Evolutionary conservation across 495 filamentous ascomycete genomes (phyloP), one percentile per base, ranked within the genome.

Genomic region (Margaritispora aquatica): DNA sequence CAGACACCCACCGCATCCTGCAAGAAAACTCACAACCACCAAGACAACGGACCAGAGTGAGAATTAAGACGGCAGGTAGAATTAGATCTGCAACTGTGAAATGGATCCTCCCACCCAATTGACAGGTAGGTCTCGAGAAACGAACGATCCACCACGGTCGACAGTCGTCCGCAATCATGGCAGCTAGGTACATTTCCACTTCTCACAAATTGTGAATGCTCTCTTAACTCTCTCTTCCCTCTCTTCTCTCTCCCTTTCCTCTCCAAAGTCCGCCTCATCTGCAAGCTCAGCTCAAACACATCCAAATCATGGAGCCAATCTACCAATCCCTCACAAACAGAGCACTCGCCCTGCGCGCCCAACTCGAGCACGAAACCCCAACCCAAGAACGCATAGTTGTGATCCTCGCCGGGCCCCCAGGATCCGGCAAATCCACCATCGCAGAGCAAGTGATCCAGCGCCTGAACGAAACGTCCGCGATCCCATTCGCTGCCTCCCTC

Each of bases 351-450:
- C 38, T 60, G 5, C 26, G 44, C 23, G 15, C 48, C 29, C 21
- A 48, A 21, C 49, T 54, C 34, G 34, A 48, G 26, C 9, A 50
- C 44, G 26, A 27, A 19, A n/a, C 54, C 21, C 52, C 55, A 22
- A 20, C n/a, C 0, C 57, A 59, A 21, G 21, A 52, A 49, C 57
- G 57, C 23, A 17, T 54, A 1, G 17, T 59, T 2, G 36, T 59
- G 5, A 23, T 47, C 54, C 67, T 79, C 22, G 70, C 74, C 2
- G 74, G 75, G 2, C 57, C 73, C 8, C 73, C 75, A 0, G 76
- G 76, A 1, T 73, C 73, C 0, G 76, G 76, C 1, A 79, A 77
- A 60, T 74, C 75, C 17, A 79, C 76, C 13, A 74, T 70, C n/a
- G 50, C 55, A 23, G 61, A 50, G 11, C 20, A 54, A 47, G 51